A percentile compares a stretch with the other conserved stretches of the same genome.
phyloP scores from a whole-genome alignment of 2,329 filamentous ascomycete species.

The Pyrenophora tritici-repentis region DNA sequence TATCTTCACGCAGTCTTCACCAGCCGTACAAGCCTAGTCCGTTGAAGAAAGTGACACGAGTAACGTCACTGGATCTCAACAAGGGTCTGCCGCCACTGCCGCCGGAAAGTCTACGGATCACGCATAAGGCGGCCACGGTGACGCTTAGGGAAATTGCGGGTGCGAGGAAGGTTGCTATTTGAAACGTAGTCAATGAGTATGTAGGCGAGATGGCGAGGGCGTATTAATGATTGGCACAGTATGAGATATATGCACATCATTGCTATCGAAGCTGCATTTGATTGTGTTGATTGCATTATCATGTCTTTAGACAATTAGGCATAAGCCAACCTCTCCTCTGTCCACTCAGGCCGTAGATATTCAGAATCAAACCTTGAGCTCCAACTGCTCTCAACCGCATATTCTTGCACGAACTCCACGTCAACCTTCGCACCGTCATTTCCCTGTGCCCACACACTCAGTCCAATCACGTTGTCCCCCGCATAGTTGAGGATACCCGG shows the following conservation, averaged over 20 bases:
- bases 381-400: conserved; percentile 59
- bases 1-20: background rate
- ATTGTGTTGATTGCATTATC: background rate
- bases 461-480: conserved; percentile 62
- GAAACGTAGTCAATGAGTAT: no score
- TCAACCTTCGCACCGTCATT: conserved; percentile 57
- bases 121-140: background rate
- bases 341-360: conserved; percentile 60
- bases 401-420: conserved; percentile 60
- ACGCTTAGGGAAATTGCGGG: no score
- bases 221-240: no score
- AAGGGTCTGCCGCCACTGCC: conserved; percentile 16
- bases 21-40: conserved; percentile 9
- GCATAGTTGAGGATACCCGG: conserved; percentile 63
- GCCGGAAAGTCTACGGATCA: background rate
- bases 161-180: no score
- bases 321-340: conserved; percentile 39
- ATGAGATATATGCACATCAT: no score
- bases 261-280: no score
- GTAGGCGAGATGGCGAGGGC: background rate
- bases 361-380: conserved; percentile 55
- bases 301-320: conserved; percentile 16
- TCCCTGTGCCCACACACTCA: conserved; percentile 65
- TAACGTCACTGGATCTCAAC: conserved; percentile 5
- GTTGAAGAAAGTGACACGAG: conserved; percentile 2